Percentiles rank a stretch among this genome's conserved stretches.
Evolutionary conservation across 2,329 filamentous ascomycete species (phyloP).

Genomic region (Diaporthe sp.): DNA sequence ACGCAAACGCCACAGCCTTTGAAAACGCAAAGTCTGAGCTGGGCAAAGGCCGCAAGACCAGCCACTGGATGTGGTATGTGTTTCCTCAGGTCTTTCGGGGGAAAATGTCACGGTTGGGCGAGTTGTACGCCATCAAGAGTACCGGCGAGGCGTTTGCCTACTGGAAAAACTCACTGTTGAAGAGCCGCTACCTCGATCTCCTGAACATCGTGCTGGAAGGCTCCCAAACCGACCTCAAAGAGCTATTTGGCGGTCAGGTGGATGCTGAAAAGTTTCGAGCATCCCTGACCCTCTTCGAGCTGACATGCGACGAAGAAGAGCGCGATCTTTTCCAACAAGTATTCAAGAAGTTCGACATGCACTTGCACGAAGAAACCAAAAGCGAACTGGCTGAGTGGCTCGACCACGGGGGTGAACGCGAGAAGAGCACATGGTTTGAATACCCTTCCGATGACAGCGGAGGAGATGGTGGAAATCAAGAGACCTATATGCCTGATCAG

Average conservation of each 20-base stretch:
- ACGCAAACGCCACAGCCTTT: not conserved
- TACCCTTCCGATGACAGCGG: too few relatives aligned
- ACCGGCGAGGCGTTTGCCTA: not conserved
- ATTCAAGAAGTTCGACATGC: accelerated
- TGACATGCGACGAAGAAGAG: not conserved
- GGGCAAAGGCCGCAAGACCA: not conserved
- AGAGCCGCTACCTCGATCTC: not conserved
- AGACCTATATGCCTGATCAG: not conserved
- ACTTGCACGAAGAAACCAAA: accelerated
- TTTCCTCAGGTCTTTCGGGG: not conserved
- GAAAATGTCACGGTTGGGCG: not conserved
- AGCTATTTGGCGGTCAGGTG: not conserved
- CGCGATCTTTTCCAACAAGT: not conserved
- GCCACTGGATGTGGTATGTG: not conserved
- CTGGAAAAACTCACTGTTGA: not conserved
- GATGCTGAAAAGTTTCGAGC: not conserved
- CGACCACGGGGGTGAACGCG: not conserved
- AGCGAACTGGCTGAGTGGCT: not conserved
- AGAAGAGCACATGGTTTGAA: not conserved
- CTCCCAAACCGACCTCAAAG: not conserved
- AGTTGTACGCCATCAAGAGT: not conserved
- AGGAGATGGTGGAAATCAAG: not conserved
- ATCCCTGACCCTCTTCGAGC: not conserved
- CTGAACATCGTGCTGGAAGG: not conserved
- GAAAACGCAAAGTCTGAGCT: not conserved